phyloP scores from a whole-genome alignment of 345 rosid genomes.

The Citrus reticulata region DNA sequence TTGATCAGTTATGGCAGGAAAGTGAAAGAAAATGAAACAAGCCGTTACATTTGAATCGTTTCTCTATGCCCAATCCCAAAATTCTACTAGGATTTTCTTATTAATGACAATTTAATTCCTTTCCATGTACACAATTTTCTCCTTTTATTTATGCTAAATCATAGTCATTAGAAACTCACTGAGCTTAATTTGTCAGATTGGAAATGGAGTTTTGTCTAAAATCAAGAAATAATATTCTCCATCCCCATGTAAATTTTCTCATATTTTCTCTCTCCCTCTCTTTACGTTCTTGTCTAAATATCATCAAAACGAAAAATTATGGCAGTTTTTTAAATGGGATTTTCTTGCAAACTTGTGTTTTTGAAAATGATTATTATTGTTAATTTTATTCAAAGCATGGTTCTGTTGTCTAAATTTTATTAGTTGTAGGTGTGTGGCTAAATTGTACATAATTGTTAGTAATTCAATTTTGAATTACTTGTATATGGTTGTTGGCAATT shows the following conservation, averaged over 20 bases:
- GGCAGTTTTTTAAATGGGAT: not conserved
- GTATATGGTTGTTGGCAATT: not conserved
- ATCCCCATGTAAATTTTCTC: slow-evolving; percentile 10
- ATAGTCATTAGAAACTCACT: not conserved
- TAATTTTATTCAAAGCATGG: not conserved
- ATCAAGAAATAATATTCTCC: not conserved
- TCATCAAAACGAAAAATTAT: not conserved
- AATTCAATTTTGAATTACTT: too few species aligned
- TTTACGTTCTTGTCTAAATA: not conserved
- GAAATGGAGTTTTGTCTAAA: slow-evolving; percentile 8
- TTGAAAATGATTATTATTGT: not conserved
- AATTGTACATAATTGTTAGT: too few species aligned
- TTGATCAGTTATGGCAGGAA: not conserved
- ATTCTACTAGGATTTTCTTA: not conserved
- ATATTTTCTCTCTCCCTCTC: not conserved
- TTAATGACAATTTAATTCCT: not conserved
- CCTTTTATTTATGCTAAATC: not conserved
- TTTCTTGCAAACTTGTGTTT: not conserved
- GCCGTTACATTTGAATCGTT: not conserved
- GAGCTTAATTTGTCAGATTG: not conserved
- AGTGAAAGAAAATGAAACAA: not conserved
- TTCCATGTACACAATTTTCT: not conserved
- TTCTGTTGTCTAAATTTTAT: not conserved
- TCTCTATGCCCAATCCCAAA: not conserved
- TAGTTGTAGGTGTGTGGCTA: too few species aligned